Percentiles rank a stretch among this genome's conserved stretches.
phyloP scores from a whole-genome alignment of 176 grass and related monocot genomes.

The Elymus sibiricus region DNA sequence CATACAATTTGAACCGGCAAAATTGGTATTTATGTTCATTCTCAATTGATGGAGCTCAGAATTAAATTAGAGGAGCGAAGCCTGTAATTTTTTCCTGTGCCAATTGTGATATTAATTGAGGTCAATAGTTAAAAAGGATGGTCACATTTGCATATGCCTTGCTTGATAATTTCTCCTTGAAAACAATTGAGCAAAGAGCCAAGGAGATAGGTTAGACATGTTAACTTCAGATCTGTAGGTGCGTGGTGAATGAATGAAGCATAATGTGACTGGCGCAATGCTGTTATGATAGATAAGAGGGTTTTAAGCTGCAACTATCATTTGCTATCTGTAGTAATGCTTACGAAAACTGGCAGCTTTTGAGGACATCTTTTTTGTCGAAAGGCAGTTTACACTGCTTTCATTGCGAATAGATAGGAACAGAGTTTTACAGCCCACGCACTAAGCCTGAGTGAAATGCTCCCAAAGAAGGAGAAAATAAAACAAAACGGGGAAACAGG shows the following conservation, averaged over 20 bases:
- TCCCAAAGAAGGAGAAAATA: too few relatives aligned
- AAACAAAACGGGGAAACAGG: too few relatives aligned
- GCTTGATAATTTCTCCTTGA: not conserved
- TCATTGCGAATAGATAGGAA: too few relatives aligned
- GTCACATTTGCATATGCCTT: not conserved
- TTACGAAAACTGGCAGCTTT: not conserved
- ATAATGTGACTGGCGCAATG: not conserved
- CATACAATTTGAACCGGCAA: not conserved
- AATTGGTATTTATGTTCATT: not conserved
- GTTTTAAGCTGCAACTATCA: not conserved
- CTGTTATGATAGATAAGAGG: not conserved
- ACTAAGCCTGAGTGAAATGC: too few relatives aligned
- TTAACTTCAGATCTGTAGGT: not conserved
- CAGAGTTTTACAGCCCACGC: too few relatives aligned
- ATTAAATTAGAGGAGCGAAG: slow-evolving; percentile 1
- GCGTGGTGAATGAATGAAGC: not conserved
- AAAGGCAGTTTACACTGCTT: too few relatives aligned
- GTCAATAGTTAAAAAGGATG: not conserved
- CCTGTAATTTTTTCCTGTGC: not conserved
- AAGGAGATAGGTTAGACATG: not conserved
- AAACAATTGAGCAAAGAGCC: not conserved
- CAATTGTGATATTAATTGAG: not conserved
- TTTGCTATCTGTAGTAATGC: not conserved
- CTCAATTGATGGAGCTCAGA: not conserved
- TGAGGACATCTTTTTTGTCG: not conserved